Percentiles rank a stretch among this genome's conserved stretches.
These are phyloP conservation scores for Saccharomycopsis fibuligera DNA, from an alignment of 805 yeast species.

Conservation along the genomic window DNA sequence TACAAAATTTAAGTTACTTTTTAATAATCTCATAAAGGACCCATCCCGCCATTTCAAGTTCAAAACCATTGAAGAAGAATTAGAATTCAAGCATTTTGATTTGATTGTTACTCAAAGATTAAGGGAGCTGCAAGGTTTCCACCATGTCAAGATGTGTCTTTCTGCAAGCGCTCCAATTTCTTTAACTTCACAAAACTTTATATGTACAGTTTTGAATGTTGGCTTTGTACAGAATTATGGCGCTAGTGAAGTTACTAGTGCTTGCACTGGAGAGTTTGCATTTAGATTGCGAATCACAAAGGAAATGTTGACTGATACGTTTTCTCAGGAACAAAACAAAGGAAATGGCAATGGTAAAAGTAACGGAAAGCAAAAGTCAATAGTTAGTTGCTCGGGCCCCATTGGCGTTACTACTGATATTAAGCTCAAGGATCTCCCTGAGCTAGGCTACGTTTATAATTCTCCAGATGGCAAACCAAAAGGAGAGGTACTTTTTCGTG, in stretches of 20 bases:
- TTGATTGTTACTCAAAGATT: constrained; percentile 30
- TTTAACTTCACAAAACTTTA: constrained; percentile 44
- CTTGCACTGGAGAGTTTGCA: constrained; percentile 31
- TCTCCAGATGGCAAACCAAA: constrained; percentile 29
- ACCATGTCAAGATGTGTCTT: constrained; percentile 29
- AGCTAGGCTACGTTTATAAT: constrained; percentile 34
- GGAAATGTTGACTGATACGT: constrained; percentile 28
- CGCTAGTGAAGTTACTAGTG: constrained; percentile 52
- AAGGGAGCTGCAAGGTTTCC: constrained; percentile 34
- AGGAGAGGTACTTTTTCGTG: constrained; percentile 50
- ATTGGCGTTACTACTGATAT: constrained; percentile 41
- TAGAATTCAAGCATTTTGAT: constrained; percentile 30
- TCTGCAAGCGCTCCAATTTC: constrained; percentile 60
- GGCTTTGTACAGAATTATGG: constrained; percentile 52
- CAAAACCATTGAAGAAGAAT: constrained; percentile 11
- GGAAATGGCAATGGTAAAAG: background rate
- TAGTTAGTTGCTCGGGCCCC: constrained; percentile 40
- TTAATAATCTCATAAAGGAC: constrained; percentile 1
- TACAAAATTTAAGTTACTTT: constrained; percentile 19
- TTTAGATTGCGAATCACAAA: constrained; percentile 20
- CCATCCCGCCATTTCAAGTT: background rate
- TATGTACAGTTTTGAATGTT: constrained; percentile 44
- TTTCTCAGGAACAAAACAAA: constrained; percentile 9
- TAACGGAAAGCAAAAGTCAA: constrained; percentile 28
- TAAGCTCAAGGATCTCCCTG: constrained; percentile 49